phyloP scores from a whole-genome alignment of 225 moss, liverwort and hornwort species.

The Pleurozium schreberi region DNA sequence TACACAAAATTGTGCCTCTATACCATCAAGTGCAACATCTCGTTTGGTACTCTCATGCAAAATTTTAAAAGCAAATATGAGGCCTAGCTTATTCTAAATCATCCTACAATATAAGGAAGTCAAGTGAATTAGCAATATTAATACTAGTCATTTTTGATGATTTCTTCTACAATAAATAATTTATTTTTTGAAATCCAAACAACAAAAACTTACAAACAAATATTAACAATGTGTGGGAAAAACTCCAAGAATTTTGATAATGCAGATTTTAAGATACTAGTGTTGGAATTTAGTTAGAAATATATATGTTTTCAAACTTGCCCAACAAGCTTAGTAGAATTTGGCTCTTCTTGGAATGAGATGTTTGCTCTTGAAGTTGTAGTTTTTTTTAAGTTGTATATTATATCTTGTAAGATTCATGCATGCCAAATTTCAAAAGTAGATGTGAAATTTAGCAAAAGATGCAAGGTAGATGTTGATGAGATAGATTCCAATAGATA shows the following conservation, averaged over 20 bases:
- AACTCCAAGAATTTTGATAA: neutral
- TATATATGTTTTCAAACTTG: neutral
- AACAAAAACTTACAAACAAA: neutral
- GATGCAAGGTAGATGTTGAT: neutral
- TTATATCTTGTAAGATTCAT: neutral
- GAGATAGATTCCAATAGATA: no score
- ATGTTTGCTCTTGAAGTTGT: neutral
- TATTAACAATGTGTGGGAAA: neutral
- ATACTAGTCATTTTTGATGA: neutral
- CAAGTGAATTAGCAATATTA: neutral
- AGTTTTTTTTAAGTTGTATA: neutral
- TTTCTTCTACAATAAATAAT: neutral
- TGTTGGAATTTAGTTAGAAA: neutral
- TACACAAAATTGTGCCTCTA: neutral
- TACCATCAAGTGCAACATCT: neutral
- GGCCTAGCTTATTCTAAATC: neutral
- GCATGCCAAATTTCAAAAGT: neutral
- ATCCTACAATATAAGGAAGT: neutral
- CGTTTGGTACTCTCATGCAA: neutral
- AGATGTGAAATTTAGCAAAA: neutral
- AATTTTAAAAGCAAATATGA: neutral
- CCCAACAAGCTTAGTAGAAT: neutral
- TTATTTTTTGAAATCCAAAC: accelerated
- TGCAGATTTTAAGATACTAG: accelerated
- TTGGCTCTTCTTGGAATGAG: neutral